These are phyloP conservation scores for Hyaloperonospora brassicae DNA, from an alignment of 352 stramenopile species.

Conservation along the genomic window DNA sequence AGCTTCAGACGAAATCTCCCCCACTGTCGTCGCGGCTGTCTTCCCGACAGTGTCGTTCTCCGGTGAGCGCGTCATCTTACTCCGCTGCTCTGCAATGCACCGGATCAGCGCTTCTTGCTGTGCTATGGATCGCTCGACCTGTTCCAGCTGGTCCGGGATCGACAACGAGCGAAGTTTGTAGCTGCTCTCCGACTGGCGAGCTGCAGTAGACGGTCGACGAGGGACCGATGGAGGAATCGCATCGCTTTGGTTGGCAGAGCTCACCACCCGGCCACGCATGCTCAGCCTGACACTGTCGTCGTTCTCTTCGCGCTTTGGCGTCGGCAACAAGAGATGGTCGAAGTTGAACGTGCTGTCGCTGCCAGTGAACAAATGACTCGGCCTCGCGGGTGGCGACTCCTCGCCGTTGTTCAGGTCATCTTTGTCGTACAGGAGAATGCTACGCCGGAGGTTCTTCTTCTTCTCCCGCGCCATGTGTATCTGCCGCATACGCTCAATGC, in stretches of 20 bases:
- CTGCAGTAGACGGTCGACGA: conserved; percentile 22
- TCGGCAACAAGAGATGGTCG: conserved; percentile 34
- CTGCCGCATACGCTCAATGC: conserved; percentile 50
- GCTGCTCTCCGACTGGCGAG: conserved; percentile 21
- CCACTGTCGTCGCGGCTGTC: conserved; percentile 24
- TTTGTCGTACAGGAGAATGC: conserved; percentile 42
- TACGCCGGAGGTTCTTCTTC: conserved; percentile 38
- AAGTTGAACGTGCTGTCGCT: conserved; percentile 38
- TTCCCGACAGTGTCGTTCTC: conserved; percentile 22
- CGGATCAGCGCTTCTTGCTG: conserved; percentile 55
- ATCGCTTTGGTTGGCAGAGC: conserved; percentile 26
- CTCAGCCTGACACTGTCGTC: conserved; percentile 5
- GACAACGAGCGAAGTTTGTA: conserved; percentile 36
- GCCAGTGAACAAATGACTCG: conserved; percentile 21
- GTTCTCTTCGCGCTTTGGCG: conserved; percentile 20
- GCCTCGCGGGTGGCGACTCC: conserved; percentile 22
- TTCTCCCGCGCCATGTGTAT: conserved; percentile 62
- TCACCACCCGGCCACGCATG: conserved; percentile 17
- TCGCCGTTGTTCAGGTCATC: conserved; percentile 26
- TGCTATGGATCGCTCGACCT: conserved; percentile 54
- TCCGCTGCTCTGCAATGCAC: conserved; percentile 47
- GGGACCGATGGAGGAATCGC: conserved; percentile 16
- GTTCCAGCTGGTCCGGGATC: conserved; percentile 43
- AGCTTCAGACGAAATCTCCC: conserved; percentile 26
- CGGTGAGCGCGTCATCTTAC: conserved; percentile 30